Evolutionary conservation across 2,329 filamentous ascomycete species (phyloP).

Genomic region (Nigrospora sphaerica): DNA sequence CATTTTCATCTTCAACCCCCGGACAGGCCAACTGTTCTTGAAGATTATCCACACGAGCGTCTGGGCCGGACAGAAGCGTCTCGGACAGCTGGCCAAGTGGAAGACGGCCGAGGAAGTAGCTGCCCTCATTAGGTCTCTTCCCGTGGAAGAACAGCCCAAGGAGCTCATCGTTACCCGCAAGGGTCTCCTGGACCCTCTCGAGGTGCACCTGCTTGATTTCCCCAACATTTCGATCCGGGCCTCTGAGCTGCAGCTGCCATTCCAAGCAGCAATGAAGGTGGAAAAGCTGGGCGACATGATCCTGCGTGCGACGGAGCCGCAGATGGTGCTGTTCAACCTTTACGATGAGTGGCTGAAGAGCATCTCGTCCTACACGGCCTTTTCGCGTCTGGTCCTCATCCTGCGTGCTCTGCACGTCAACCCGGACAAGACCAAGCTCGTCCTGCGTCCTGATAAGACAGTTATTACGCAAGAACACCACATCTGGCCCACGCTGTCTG

Average conservation of each 20-base stretch:
- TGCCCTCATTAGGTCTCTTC: constrained; percentile 87
- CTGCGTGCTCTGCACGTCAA: constrained; percentile 94
- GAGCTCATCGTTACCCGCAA: constrained; percentile 98
- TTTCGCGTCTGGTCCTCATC: constrained; percentile 90
- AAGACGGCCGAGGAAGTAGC: constrained; percentile 99
- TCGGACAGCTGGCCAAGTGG: constrained; percentile 97
- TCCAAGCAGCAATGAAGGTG: constrained; percentile 99
- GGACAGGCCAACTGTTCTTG: constrained; percentile 92
- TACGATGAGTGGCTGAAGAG: constrained; percentile 99
- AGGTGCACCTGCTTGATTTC: constrained; percentile 96
- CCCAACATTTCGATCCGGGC: constrained; percentile 98
- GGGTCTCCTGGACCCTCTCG: constrained; percentile 90
- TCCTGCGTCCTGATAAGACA: constrained; percentile 92
- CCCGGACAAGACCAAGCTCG: constrained; percentile 94
- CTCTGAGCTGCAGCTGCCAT: constrained; percentile 91
- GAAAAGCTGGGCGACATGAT: constrained; percentile 99
- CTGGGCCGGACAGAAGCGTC: constrained; percentile 98
- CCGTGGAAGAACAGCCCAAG: constrained; percentile 97
- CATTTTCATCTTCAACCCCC: constrained; percentile 99
- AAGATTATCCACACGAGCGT: constrained; percentile 99
- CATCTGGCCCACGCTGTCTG: constrained; percentile 90
- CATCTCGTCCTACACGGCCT: constrained; percentile 96
- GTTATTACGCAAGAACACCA: constrained; percentile 98
- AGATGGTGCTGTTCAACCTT: constrained; percentile 98
- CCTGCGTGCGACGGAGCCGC: constrained; percentile 91